Percentiles rank a stretch among this genome's conserved stretches.
phyloP scores from a whole-genome alignment of 495 filamentous ascomycete species.

The Talaromyces stipitatus region DNA sequence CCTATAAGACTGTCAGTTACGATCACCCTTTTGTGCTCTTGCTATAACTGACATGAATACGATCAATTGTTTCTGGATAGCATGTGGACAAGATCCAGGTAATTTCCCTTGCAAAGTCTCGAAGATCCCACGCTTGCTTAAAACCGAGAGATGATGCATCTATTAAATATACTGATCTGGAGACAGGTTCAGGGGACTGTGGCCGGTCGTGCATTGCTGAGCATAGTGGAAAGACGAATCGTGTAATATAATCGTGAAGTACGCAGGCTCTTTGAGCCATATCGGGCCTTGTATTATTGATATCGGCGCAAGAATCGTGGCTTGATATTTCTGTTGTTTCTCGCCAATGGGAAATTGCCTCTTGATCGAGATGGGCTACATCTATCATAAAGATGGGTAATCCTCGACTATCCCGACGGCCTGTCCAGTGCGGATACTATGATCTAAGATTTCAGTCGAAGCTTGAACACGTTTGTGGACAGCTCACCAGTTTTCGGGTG shows the following conservation, averaged over 20 bases:
- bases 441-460: neutral
- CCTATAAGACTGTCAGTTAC: constrained; percentile 7
- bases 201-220: constrained; percentile 13
- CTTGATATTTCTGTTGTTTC: constrained; percentile 7
- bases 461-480: neutral
- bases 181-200: constrained; percentile 8
- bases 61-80: constrained; percentile 23
- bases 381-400: constrained; percentile 21
- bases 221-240: constrained; percentile 26
- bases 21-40: neutral
- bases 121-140: constrained; percentile 20
- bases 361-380: constrained; percentile 11
- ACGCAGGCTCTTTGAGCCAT: constrained; percentile 19
- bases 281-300: neutral
- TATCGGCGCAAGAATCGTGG: neutral
- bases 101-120: constrained; percentile 16
- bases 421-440: constrained; percentile 31
- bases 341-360: constrained; percentile 12
- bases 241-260: constrained; percentile 16
- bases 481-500: constrained; percentile 16
- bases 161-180: constrained; percentile 17
- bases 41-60: constrained; percentile 17
- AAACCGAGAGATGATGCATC: constrained; percentile 17
- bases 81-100: constrained; percentile 22
- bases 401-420: constrained; percentile 20